Evolutionary conservation across 441 rosid species (phyloP).

Genomic region (Aquilaria agallochum): DNA sequence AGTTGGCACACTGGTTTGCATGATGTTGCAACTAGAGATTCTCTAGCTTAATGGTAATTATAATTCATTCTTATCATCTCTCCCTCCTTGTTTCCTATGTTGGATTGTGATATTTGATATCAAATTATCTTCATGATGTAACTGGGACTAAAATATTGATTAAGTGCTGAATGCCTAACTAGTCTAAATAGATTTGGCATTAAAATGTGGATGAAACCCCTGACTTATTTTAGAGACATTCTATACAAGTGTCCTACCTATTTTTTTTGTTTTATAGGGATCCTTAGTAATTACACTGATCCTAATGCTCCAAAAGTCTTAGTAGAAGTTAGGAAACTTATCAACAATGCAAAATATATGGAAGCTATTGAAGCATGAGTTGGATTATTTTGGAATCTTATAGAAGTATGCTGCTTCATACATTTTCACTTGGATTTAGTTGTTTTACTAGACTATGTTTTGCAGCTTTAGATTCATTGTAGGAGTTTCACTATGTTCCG

Average conservation of each 20-base stretch:
- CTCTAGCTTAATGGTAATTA: conserved; percentile 70
- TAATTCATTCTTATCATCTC: not conserved
- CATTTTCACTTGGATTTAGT: not conserved
- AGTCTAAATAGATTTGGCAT: too few relatives aligned
- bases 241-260: too few relatives aligned
- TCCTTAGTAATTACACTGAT: conserved; percentile 63
- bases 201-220: too few relatives aligned
- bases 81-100: too few relatives aligned
- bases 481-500: too few relatives aligned
- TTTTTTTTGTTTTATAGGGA: conserved; percentile 45
- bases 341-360: conserved; percentile 47
- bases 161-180: too few relatives aligned
- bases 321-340: conserved; percentile 64
- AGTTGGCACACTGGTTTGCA: conserved; percentile 83
- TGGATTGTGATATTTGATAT: too few relatives aligned
- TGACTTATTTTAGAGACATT: too few relatives aligned
- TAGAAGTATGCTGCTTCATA: conserved; percentile 44
- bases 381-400: conserved; percentile 51
- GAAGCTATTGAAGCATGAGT: conserved; percentile 73
- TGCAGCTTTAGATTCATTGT: too few relatives aligned
- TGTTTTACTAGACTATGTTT: not conserved
- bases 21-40: conserved; percentile 57
- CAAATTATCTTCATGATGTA: too few relatives aligned
- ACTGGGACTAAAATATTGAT: too few relatives aligned
- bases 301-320: conserved; percentile 63